A percentile compares a stretch with the other conserved stretches of the same genome.
These are phyloP conservation scores for Cyclanthera cordifolia DNA, from an alignment of 306 rosid species.

Conservation along the genomic window DNA sequence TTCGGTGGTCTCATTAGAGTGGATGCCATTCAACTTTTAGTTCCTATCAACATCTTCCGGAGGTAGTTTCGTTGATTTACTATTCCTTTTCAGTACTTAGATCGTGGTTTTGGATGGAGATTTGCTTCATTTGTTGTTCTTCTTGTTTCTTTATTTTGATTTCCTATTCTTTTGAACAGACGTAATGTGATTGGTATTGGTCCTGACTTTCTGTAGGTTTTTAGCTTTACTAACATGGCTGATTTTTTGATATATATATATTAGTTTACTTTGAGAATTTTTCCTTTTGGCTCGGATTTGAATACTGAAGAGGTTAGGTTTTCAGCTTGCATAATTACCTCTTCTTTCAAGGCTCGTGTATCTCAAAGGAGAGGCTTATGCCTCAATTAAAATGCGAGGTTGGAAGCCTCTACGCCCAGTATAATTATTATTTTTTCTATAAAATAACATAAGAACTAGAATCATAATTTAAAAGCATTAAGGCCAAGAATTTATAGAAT, in stretches of 20 bases:
- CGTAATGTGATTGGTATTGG: background rate
- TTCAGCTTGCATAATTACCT: too few species aligned
- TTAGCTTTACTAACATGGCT: background rate
- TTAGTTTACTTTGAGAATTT: background rate
- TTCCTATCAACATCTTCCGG: background rate
- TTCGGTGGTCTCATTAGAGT: background rate
- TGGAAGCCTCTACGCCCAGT: too few species aligned
- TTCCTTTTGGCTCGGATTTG: background rate
- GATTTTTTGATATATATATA: background rate
- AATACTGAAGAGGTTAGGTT: background rate
- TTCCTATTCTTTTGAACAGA: background rate
- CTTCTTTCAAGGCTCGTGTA: too few species aligned
- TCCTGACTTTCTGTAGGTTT: background rate
- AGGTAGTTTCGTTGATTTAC: constrained; percentile 2
- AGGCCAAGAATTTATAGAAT: too few species aligned
- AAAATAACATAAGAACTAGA: too few species aligned
- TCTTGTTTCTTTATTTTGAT: background rate
- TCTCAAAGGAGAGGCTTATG: too few species aligned
- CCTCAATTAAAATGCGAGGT: too few species aligned
- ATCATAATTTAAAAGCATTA: too few species aligned
- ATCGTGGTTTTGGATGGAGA: background rate
- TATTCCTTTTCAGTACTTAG: background rate
- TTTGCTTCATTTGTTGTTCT: background rate
- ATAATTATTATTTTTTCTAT: too few species aligned
- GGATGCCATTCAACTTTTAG: background rate